phyloP scores from a whole-genome alignment of 108 stramenopile genomes.

The Nitzschia palea region DNA sequence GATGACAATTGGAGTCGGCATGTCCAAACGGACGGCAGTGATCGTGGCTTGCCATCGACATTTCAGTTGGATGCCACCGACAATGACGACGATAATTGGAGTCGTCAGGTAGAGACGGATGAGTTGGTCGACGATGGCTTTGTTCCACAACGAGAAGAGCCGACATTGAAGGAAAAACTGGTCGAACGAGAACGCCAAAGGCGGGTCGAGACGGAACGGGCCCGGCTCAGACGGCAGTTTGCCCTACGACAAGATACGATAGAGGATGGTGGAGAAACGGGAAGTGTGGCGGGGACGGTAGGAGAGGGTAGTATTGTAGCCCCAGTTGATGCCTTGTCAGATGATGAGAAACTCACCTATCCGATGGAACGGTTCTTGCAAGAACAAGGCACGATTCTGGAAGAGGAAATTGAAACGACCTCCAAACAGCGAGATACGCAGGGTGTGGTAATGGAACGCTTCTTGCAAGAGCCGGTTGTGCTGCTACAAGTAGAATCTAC shows the following conservation, averaged over 20 bases:
- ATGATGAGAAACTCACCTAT: conserved; percentile 31
- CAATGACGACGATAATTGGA: conserved; percentile 50
- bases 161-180: conserved; percentile 71
- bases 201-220: conserved; percentile 70
- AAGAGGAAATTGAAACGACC: conserved; percentile 3
- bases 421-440: not conserved
- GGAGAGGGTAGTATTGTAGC: conserved; percentile 50
- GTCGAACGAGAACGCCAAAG: conserved; percentile 77
- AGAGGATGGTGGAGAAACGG: conserved; percentile 18
- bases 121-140: conserved; percentile 10
- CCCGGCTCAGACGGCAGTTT: conserved; percentile 70
- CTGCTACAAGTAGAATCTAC: not conserved
- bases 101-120: conserved; percentile 45
- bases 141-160: conserved; percentile 44
- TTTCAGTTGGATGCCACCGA: conserved; percentile 5
- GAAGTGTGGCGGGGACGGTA: conserved; percentile 46
- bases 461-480: conserved; percentile 33
- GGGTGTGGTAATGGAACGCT: conserved; percentile 64
- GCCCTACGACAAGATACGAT: conserved; percentile 40
- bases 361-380: conserved; percentile 74
- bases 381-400: conserved; percentile 28
- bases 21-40: not conserved
- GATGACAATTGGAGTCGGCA: conserved; percentile 2
- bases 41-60: not conserved
- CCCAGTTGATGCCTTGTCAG: conserved; percentile 31